A percentile compares a stretch with the other conserved stretches of the same genome.
Evolutionary conservation across 306 rosid genomes (phyloP).

Genomic region (Fragaria iinumae): DNA sequence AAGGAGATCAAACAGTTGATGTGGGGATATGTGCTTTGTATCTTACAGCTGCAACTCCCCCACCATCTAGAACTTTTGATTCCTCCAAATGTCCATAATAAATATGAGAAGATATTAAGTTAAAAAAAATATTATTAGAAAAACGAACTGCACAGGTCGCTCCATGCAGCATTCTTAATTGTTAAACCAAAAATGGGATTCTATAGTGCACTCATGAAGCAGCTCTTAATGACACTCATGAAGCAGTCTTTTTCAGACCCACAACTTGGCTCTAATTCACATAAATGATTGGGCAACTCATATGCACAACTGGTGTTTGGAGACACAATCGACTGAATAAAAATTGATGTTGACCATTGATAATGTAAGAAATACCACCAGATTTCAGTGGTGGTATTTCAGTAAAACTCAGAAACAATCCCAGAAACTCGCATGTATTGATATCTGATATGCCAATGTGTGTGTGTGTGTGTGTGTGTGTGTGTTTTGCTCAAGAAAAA

Average conservation of each 20-base stretch:
- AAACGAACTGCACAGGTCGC: neutral
- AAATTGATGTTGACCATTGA: neutral
- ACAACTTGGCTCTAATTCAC: conserved; percentile 4
- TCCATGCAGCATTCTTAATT: neutral
- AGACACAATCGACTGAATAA: neutral
- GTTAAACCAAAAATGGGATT: too few relatives aligned
- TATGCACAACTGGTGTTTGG: neutral
- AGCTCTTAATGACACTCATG: neutral
- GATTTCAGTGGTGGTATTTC: neutral
- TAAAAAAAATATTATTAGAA: neutral
- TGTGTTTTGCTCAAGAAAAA: neutral
- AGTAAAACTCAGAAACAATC: neutral
- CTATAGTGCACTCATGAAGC: neutral
- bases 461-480: too few relatives aligned
- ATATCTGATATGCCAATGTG: neutral
- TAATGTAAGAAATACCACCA: neutral
- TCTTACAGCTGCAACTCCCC: neutral
- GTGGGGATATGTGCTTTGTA: neutral
- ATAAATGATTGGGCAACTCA: neutral
- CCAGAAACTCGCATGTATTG: neutral
- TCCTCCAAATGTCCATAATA: neutral
- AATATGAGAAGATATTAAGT: neutral
- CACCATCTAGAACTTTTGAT: neutral
- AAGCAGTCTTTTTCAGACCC: neutral
- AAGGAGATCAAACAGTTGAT: neutral